A percentile compares a stretch with the other conserved stretches of the same genome.
Evolutionary conservation across 2,329 filamentous ascomycete species (phyloP).

Genomic region (Myriosclerotinia duriaeana): DNA sequence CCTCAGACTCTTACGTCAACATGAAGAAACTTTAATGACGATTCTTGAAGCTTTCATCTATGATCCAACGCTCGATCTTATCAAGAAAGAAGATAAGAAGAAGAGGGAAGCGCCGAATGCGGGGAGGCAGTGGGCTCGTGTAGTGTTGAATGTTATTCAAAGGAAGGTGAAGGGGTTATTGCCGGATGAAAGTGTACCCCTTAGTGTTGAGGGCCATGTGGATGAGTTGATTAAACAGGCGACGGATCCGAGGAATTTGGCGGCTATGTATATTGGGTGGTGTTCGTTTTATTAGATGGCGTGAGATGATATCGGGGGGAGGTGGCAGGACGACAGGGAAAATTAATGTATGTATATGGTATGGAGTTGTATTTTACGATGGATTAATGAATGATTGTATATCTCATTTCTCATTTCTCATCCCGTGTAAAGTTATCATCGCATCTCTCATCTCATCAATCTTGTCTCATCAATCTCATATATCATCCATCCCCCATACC

Average conservation of each 20-base stretch:
- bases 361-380: neutral
- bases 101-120: constrained; percentile 39
- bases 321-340: too few relatives aligned
- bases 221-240: constrained; percentile 90
- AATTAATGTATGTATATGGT: neutral
- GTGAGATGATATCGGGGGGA: neutral
- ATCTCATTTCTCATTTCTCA: too few relatives aligned
- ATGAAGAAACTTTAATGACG: constrained; percentile 95
- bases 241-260: constrained; percentile 73
- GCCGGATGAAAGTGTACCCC: constrained; percentile 82
- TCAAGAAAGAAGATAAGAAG: constrained; percentile 64
- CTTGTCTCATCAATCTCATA: too few relatives aligned
- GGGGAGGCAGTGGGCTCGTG: constrained; percentile 67
- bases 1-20: constrained; percentile 77
- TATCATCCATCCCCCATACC: too few relatives aligned
- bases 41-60: constrained; percentile 96
- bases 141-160: constrained; percentile 85
- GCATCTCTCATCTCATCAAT: too few relatives aligned
- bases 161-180: constrained; percentile 83
- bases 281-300: constrained; percentile 59
- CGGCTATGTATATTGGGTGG: constrained; percentile 98
- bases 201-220: constrained; percentile 97
- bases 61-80: constrained; percentile 91
- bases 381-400: neutral
- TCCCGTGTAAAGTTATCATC: too few relatives aligned